Evolutionary conservation across 2,329 filamentous ascomycete species (phyloP).

Genomic region (Nemania sp.): DNA sequence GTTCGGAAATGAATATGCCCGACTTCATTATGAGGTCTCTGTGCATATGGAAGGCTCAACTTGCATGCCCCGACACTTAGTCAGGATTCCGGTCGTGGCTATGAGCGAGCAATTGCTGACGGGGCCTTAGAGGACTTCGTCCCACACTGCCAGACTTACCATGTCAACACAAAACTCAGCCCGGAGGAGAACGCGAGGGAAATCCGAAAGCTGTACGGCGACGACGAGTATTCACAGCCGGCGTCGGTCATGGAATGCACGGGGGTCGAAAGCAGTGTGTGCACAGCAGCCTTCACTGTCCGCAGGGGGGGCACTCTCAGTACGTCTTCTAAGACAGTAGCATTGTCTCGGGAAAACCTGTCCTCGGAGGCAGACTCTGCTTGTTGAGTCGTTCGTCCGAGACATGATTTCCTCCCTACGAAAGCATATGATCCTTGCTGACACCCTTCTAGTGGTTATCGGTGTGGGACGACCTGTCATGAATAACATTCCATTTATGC

Average conservation of each 20-base stretch:
- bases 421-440: neutral
- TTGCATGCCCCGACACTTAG: neutral
- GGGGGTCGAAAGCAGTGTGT: conserved; percentile 66
- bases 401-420: conserved; percentile 16
- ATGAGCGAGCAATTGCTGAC: conserved; percentile 4
- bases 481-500: conserved; percentile 71
- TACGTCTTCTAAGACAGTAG: conserved; percentile 16
- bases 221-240: conserved; percentile 60
- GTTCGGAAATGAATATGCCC: neutral
- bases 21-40: neutral
- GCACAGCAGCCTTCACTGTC: conserved; percentile 61
- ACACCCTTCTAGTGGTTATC: conserved; percentile 53
- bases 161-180: conserved; percentile 51
- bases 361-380: conserved; percentile 2
- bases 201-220: conserved; percentile 57
- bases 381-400: conserved; percentile 8
- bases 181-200: conserved; percentile 54
- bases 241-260: conserved; percentile 68
- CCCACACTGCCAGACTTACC: conserved; percentile 58
- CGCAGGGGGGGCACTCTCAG: conserved; percentile 62
- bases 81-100: neutral
- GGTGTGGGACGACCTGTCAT: conserved; percentile 65
- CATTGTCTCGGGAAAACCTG: conserved; percentile 13
- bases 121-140: conserved; percentile 50
- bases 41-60: neutral